A percentile compares a stretch with the other conserved stretches of the same genome.
These are phyloP conservation scores for Syncephalastrum contaminatum DNA, from an alignment of 371 early-diverging fungal species.

Conservation along the genomic window DNA sequence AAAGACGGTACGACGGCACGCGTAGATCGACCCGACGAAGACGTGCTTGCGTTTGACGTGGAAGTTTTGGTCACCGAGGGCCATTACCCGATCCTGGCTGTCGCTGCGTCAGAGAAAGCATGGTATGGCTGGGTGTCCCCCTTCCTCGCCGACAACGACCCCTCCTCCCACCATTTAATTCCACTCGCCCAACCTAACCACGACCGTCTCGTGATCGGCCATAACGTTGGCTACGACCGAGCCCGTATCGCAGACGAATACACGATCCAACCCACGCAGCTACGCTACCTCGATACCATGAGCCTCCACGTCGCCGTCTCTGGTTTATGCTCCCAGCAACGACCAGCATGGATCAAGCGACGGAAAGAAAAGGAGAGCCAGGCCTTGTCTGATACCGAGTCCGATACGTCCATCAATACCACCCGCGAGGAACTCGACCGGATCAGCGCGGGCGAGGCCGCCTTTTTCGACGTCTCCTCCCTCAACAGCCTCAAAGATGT, in stretches of 20 bases:
- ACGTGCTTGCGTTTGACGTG: conserved; percentile 84
- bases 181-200: conserved; percentile 51
- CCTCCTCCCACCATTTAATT: conserved; percentile 58
- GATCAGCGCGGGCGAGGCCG: conserved; percentile 14
- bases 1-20: conserved; percentile 29
- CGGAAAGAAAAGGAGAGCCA: conserved; percentile 25
- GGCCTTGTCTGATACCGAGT: conserved; percentile 1
- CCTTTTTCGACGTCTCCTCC: conserved; percentile 71
- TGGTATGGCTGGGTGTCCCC: conserved; percentile 97
- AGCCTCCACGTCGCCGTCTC: conserved; percentile 90
- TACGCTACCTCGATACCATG: conserved; percentile 90
- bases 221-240: conserved; percentile 92
- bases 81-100: conserved; percentile 81
- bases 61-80: conserved; percentile 74
- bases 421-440: conserved; percentile 29
- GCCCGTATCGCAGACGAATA: conserved; percentile 91
- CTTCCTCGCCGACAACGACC: conserved; percentile 37
- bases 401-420: not conserved
- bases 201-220: conserved; percentile 78
- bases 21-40: conserved; percentile 64
- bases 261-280: conserved; percentile 38
- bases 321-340: conserved; percentile 90
- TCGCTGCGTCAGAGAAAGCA: conserved; percentile 68
- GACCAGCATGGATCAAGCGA: conserved; percentile 75
- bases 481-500: conserved; percentile 81